A percentile compares a stretch with the other conserved stretches of the same genome.
Conservation (phyloP, 345 rosid species). For the Psidium guajava region DNA sequence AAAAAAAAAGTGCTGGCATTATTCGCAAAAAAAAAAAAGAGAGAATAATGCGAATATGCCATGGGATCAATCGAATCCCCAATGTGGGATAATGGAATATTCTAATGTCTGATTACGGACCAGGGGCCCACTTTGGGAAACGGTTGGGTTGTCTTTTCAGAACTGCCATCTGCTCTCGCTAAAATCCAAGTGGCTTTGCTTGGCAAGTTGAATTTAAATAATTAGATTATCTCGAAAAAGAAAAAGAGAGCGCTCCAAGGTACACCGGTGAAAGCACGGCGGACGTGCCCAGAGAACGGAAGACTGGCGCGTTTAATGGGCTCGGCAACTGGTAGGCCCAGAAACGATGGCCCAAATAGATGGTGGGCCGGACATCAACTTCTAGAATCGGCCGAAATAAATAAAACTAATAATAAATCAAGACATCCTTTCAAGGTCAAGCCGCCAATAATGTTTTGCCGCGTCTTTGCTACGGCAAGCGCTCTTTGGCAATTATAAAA, state of each 20-base stretch:
- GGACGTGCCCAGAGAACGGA: background rate
- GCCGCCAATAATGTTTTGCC: background rate
- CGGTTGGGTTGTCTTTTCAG: background rate
- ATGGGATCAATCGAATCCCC: background rate
- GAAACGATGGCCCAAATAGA: background rate
- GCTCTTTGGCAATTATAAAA: no score
- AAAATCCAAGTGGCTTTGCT: background rate
- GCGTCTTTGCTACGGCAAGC: background rate
- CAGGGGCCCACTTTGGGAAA: background rate
- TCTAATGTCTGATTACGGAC: background rate
- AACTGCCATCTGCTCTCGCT: background rate
- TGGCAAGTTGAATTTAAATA: no score
- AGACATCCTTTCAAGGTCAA: no score
- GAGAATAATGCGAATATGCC: slow-evolving; percentile 16
- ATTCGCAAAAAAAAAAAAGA: background rate
- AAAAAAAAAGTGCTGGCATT: background rate
- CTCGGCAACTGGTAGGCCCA: background rate
- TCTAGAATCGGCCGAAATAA: no score
- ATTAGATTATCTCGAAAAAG: no score
- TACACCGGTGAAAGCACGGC: background rate
- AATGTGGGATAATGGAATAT: background rate
- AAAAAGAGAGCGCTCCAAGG: no score
- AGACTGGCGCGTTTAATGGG: background rate
- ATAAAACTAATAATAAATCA: no score
- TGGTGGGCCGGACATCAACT: background rate